phyloP scores from a whole-genome alignment of 2,329 filamentous ascomycete genomes.

The Xylaria sp. region DNA sequence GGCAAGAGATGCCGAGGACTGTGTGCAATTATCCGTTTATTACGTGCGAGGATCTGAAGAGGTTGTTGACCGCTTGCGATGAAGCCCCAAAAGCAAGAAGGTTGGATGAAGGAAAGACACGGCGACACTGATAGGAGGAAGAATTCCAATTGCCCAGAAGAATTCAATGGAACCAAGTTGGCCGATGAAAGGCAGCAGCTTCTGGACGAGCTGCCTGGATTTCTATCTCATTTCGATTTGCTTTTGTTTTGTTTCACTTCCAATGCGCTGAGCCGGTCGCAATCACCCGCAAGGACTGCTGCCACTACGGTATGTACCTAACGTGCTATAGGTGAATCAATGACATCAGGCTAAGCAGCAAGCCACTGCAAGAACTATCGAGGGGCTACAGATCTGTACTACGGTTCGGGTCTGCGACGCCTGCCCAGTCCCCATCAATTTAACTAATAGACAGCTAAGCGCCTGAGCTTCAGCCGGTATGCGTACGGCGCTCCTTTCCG shows the following conservation, averaged over 20 bases:
- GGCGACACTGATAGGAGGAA: neutral
- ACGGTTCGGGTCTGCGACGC: conserved; percentile 8
- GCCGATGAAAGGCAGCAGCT: neutral
- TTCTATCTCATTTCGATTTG: conserved; percentile 10
- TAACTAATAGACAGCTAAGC: conserved; percentile 8
- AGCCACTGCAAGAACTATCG: conserved; percentile 12
- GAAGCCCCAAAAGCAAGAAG: neutral
- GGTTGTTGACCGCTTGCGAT: neutral
- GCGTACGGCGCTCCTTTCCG: conserved; percentile 8
- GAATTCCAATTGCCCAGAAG: neutral
- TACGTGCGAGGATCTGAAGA: neutral
- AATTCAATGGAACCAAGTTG: no score
- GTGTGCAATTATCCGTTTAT: neutral
- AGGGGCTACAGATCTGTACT: conserved; percentile 11
- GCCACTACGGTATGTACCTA: no score
- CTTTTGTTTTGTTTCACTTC: conserved; percentile 9
- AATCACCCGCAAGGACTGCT: neutral
- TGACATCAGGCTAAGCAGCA: conserved; percentile 25
- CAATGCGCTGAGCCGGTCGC: neutral
- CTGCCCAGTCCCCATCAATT: conserved; percentile 12
- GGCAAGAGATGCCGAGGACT: neutral
- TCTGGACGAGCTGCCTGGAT: neutral
- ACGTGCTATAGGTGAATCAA: no score
- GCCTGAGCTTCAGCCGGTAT: conserved; percentile 4
- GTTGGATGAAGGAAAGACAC: neutral